phyloP scores from a whole-genome alignment of 2,329 filamentous ascomycete species.

The Pestalotiopsis sp. region DNA sequence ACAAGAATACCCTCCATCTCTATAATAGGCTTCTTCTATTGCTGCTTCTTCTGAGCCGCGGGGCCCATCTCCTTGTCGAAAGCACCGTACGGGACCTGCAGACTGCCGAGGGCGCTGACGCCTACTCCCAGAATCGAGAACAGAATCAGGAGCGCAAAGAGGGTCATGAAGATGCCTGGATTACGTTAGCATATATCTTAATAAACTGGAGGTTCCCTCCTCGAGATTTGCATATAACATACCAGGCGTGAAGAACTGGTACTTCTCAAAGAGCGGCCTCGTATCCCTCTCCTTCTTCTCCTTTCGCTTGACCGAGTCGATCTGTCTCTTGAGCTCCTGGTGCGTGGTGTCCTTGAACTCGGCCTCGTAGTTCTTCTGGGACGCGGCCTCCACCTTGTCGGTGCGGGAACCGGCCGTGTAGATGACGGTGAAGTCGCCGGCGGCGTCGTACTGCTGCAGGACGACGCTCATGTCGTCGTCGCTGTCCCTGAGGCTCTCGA shows the following conservation, averaged over 20 bases:
- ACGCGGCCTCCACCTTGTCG: constrained; percentile 26
- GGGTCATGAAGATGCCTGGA: constrained; percentile 84
- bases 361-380: constrained; percentile 62
- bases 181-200: background rate
- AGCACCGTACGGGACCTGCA: constrained; percentile 89
- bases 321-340: constrained; percentile 72
- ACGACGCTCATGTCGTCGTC: constrained; percentile 55
- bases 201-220: background rate
- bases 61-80: constrained; percentile 97
- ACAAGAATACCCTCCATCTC: background rate
- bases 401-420: constrained; percentile 67
- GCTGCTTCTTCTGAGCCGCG: constrained; percentile 83
- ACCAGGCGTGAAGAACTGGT: constrained; percentile 93
- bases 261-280: constrained; percentile 79
- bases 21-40: constrained; percentile 26
- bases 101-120: constrained; percentile 72
- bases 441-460: constrained; percentile 40
- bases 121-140: constrained; percentile 79
- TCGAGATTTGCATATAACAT: constrained; percentile 27
- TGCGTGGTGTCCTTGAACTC: constrained; percentile 66
- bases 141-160: constrained; percentile 71
- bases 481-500: constrained; percentile 44
- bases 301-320: constrained; percentile 29
- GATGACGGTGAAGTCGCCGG: constrained; percentile 70
- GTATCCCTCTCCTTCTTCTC: constrained; percentile 46